A percentile compares a stretch with the other conserved stretches of the same genome.
Evolutionary conservation across 306 rosid genomes (phyloP).

Genomic region (Elaeagnus macrophylla): DNA sequence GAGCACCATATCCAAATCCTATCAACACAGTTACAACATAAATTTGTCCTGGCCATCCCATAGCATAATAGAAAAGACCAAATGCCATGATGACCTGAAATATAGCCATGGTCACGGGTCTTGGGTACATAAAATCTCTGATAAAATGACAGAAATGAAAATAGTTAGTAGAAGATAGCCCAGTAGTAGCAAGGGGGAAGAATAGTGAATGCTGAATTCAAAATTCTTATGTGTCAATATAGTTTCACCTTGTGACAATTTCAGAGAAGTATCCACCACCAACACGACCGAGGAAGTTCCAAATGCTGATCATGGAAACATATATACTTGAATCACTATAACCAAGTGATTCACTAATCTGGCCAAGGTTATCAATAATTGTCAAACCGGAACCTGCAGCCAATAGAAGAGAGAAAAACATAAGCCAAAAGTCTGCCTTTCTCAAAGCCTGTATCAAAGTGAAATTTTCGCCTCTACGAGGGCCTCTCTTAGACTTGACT

Average conservation of each 20-base stretch:
- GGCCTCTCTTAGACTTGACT: constrained; percentile 53
- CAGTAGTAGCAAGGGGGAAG: no score
- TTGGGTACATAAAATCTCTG: constrained; percentile 73
- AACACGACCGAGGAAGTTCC: constrained; percentile 96
- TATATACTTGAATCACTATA: constrained; percentile 51
- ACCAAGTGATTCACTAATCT: constrained; percentile 72
- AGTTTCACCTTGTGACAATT: constrained; percentile 58
- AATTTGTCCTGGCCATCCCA: constrained; percentile 85
- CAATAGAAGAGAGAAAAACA: constrained; percentile 55
- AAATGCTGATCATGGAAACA: constrained; percentile 80
- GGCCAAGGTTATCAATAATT: constrained; percentile 78
- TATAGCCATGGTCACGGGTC: constrained; percentile 54
- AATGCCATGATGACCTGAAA: constrained; percentile 60
- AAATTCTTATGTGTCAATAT: no score
- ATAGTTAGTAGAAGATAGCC: no score
- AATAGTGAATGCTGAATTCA: no score
- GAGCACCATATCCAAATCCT: constrained; percentile 93
- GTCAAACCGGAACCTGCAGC: constrained; percentile 91
- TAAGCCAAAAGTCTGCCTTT: constrained; percentile 90
- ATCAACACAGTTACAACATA: constrained; percentile 53
- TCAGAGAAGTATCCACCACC: constrained; percentile 95
- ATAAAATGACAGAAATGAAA: constrained; percentile 17
- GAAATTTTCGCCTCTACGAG: constrained; percentile 73
- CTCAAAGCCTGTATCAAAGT: constrained; percentile 71
- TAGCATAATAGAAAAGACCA: constrained; percentile 59